Evolutionary conservation across 2,329 filamentous ascomycete genomes (phyloP).

Genomic region (Lecanicillium sp.): DNA sequence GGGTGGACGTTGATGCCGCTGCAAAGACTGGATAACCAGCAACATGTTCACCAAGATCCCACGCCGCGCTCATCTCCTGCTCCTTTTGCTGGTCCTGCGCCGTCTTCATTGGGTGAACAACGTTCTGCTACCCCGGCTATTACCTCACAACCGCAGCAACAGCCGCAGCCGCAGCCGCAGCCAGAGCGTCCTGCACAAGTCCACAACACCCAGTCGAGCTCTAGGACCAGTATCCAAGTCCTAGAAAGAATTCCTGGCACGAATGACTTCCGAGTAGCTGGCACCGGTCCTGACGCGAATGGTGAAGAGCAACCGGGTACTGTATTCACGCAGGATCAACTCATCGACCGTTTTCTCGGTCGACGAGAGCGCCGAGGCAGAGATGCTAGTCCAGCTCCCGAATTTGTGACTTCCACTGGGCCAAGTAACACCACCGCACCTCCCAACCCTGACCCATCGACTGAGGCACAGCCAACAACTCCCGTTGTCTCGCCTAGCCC

Average conservation of each 20-base stretch:
- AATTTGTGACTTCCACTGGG: too few species aligned
- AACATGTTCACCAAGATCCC: neutral
- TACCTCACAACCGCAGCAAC: neutral
- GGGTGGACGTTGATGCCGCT: constrained; percentile 62
- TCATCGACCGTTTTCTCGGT: neutral
- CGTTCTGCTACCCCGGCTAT: too few species aligned
- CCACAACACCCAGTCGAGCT: constrained; percentile 41
- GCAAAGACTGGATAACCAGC: constrained; percentile 43
- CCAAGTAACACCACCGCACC: constrained; percentile 6
- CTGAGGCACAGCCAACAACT: constrained; percentile 13
- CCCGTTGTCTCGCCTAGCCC: constrained; percentile 43
- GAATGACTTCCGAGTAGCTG: constrained; percentile 1
- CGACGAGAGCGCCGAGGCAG: constrained; percentile 12
- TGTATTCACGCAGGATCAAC: constrained; percentile 1
- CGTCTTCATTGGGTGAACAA: neutral
- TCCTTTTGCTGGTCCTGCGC: constrained; percentile 10
- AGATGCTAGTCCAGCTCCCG: too few species aligned
- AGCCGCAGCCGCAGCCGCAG: too few species aligned
- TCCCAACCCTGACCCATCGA: neutral
- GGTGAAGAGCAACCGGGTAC: neutral
- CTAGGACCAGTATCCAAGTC: constrained; percentile 25
- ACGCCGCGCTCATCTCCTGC: constrained; percentile 10
- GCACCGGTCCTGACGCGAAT: neutral
- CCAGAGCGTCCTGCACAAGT: too few species aligned
- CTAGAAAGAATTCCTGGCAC: constrained; percentile 7